Base-by-base conservation (phyloP, 1,139 yeast genomes). In the Sugiyamaella neomexicana region DNA sequence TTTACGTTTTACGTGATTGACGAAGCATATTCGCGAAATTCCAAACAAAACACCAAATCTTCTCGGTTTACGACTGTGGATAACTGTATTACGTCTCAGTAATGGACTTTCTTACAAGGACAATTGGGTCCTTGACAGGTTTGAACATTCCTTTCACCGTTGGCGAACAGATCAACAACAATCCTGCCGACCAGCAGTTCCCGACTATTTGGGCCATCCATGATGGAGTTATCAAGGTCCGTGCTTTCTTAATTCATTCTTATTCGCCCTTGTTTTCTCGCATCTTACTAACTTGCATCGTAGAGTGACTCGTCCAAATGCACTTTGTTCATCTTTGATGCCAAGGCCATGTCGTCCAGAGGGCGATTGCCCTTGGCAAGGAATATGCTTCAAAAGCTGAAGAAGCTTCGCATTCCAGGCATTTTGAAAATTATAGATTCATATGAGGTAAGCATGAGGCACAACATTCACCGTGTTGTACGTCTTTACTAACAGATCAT, bases 391-490 rank as follows among this genome's bases (percentile, higher is more conserved):
- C 80, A 76, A 53, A 86, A 84, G 65, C 75, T 86, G 60, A 85
- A 88, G 65, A 74, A 83, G 31, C 75, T 90, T 65, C 81, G 85
- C 58, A 76, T 88, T 29, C 99, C 99, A 0, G 95, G 96, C 0
- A 78, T 90, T 17, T 74, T 90, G 51, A 75, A 78, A 42, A 80
- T 83, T 13, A 63, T 88, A 10, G 97, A 91, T 60, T 81, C 86
- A n/a, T 53, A 40, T 29, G 95, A 78, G 58, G 68, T 62, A 17
- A 31, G 59, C 50, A 25, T 20, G 52, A 23, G 3, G 5, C 37
- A 27, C 17, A 17, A 2, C 7, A 29, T 16, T n/a, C 15, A 13
- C 15, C 17, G 34, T 32, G 23, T 3, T 20, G 20, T n/a, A n/a
- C n/a, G n/a, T n/a, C 9, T 43, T 31, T 20, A 50, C 16, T 47